A percentile compares a stretch with the other conserved stretches of the same genome.
phyloP scores from a whole-genome alignment of 768 basidiomycete genomes.

The Psilocybe cubensis region DNA sequence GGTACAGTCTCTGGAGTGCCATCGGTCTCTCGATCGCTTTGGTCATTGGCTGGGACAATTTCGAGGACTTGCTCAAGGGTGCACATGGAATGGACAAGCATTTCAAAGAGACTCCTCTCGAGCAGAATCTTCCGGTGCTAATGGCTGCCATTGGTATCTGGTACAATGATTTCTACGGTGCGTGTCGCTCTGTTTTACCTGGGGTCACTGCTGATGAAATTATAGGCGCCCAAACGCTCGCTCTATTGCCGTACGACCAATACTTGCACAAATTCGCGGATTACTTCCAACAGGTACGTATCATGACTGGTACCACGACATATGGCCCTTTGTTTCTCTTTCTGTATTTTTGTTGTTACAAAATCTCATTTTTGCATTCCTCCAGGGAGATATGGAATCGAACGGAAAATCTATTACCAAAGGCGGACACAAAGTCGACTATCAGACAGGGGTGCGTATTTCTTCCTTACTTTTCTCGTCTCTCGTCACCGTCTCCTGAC shows the following conservation, averaged over 20 bases:
- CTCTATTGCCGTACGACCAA: constrained; percentile 96
- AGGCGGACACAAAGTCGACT: constrained; percentile 87
- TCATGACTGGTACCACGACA: no score
- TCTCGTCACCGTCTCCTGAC: background rate
- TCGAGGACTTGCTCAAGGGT: constrained; percentile 85
- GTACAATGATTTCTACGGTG: constrained; percentile 98
- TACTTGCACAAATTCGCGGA: constrained; percentile 99
- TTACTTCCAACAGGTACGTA: constrained; percentile 91
- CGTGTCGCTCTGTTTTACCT: constrained; percentile 8
- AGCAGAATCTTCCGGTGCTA: constrained; percentile 91
- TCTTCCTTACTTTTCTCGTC: background rate
- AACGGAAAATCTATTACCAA: constrained; percentile 98
- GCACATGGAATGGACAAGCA: constrained; percentile 99
- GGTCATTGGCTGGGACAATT: constrained; percentile 93
- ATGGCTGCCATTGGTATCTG: constrained; percentile 91
- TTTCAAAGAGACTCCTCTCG: constrained; percentile 86
- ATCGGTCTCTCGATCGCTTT: constrained; percentile 96
- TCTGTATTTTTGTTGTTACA: no score
- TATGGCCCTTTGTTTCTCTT: no score
- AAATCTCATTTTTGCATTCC: background rate
- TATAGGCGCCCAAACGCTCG: constrained; percentile 89
- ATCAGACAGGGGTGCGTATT: constrained; percentile 88
- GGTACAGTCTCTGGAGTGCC: constrained; percentile 98
- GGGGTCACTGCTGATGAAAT: background rate
- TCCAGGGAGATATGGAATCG: constrained; percentile 96